Conservation (phyloP, 2,329 filamentous ascomycete genomes). For the Eurotiales sp. region DNA sequence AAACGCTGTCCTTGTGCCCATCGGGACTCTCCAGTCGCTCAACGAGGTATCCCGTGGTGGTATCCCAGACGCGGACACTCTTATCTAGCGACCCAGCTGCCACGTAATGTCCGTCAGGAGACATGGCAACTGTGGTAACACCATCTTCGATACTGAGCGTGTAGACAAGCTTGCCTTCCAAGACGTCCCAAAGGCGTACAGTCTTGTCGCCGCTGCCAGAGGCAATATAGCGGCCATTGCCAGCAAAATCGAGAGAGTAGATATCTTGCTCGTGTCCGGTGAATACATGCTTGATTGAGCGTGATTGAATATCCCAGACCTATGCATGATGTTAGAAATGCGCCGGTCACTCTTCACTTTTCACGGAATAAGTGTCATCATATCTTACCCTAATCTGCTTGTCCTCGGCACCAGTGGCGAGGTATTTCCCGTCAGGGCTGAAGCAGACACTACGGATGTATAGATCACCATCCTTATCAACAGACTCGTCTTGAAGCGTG, state of each 20-base stretch:
- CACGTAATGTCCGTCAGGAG: conserved; percentile 88
- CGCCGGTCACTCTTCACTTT: no score
- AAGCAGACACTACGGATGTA: conserved; percentile 99
- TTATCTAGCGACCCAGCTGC: conserved; percentile 94
- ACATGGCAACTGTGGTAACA: conserved; percentile 95
- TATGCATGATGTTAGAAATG: conserved; percentile 7
- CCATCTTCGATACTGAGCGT: conserved; percentile 93
- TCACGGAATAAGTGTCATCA: no score
- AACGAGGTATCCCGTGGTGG: conserved; percentile 76
- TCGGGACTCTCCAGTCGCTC: conserved; percentile 90
- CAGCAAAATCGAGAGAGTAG: conserved; percentile 91
- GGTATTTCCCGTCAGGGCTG: conserved; percentile 88
- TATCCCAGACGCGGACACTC: conserved; percentile 97
- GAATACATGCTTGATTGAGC: conserved; percentile 87
- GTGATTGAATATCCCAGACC: conserved; percentile 86
- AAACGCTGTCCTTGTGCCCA: conserved; percentile 95
- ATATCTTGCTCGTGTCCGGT: conserved; percentile 98
- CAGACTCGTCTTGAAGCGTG: conserved; percentile 81
- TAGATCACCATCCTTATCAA: conserved; percentile 83
- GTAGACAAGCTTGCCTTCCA: conserved; percentile 74
- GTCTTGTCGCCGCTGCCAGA: conserved; percentile 93
- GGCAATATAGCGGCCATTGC: conserved; percentile 89
- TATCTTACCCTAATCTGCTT: conserved; percentile 88
- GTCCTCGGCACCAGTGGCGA: conserved; percentile 95
- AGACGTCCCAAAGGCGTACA: conserved; percentile 93